Conservation (phyloP, 2,329 filamentous ascomycete genomes). For the Penicillium sp. region DNA sequence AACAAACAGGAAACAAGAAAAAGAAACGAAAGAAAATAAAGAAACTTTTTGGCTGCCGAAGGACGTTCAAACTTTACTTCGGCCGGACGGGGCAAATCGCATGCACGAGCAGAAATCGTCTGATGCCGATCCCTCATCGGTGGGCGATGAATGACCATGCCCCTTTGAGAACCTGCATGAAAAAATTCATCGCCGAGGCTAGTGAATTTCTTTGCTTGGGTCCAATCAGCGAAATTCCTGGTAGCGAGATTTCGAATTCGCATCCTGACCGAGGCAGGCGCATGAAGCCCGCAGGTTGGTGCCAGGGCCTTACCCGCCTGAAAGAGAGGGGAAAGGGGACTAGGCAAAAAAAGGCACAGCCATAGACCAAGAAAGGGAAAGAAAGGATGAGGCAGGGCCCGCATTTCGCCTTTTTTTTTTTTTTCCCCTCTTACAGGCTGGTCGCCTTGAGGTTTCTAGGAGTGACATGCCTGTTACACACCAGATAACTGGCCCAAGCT, state of each 20-base stretch:
- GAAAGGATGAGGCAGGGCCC: background rate
- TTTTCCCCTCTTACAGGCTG: background rate
- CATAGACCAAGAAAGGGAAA: background rate
- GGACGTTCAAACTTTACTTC: conserved; percentile 15
- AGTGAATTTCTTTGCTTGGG: conserved; percentile 18
- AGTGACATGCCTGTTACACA: conserved; percentile 15
- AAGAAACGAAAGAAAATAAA: conserved; percentile 1
- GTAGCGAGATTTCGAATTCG: conserved; percentile 24
- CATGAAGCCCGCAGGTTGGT: conserved; percentile 22
- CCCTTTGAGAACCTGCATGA: conserved; percentile 26
- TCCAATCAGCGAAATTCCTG: conserved; percentile 36
- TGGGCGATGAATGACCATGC: conserved; percentile 22
- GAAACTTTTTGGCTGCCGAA: conserved; percentile 13
- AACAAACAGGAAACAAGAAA: conserved; percentile 1
- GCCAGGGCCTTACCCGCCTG: conserved; percentile 11
- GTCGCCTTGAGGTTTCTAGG: conserved; percentile 6
- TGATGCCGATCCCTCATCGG: conserved; percentile 28
- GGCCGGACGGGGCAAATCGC: conserved; percentile 10
- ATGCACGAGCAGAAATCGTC: conserved; percentile 19
- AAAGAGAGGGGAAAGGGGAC: conserved; percentile 5
- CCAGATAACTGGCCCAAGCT: conserved; percentile 34
- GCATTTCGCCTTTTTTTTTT: conserved; percentile 8
- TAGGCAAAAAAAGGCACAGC: background rate
- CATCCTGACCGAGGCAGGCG: conserved; percentile 27
- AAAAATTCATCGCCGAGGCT: conserved; percentile 18